phyloP scores from a whole-genome alignment of 805 yeast genomes.

The Peterozyma toletana region DNA sequence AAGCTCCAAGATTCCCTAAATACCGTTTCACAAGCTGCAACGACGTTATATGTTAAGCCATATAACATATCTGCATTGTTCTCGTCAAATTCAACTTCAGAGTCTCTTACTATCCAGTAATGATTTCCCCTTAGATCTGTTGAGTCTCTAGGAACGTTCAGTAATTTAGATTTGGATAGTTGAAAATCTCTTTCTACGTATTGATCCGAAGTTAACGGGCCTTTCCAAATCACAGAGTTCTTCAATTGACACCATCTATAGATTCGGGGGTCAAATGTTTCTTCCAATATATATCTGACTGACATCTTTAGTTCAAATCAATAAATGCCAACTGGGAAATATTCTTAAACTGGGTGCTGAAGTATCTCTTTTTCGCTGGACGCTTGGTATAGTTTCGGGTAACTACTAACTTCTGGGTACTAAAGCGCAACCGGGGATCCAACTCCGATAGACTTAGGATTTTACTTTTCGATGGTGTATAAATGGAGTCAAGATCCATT shows the following conservation, averaged over 20 bases:
- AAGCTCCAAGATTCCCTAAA: slow-evolving; percentile 15
- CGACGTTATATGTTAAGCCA: slow-evolving; percentile 13
- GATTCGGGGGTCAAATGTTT: slow-evolving; percentile 12
- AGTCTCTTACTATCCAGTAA: slow-evolving; percentile 19
- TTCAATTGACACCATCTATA: slow-evolving; percentile 14
- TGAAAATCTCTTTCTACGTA: slow-evolving; percentile 17
- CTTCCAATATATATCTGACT: slow-evolving; percentile 8
- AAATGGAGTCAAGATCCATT: no score
- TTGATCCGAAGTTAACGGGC: slow-evolving; percentile 12
- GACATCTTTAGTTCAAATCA: not conserved
- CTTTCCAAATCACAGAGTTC: slow-evolving; percentile 20
- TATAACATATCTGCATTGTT: slow-evolving; percentile 2
- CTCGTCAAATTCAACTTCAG: not conserved
- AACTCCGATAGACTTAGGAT: no score
- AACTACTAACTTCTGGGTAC: no score
- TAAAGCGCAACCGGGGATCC: no score
- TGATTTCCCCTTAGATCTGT: slow-evolving; percentile 14
- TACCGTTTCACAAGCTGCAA: slow-evolving; percentile 22
- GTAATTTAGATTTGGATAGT: slow-evolving; percentile 11
- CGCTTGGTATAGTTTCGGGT: no score
- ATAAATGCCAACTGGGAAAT: no score
- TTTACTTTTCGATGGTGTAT: no score
- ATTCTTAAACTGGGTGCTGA: no score
- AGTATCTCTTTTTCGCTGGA: no score
- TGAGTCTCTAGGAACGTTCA: slow-evolving; percentile 14